Base-by-base conservation (phyloP, 192 early-diverging fungal genomes). In the Pecoramyces ruminantium region DNA sequence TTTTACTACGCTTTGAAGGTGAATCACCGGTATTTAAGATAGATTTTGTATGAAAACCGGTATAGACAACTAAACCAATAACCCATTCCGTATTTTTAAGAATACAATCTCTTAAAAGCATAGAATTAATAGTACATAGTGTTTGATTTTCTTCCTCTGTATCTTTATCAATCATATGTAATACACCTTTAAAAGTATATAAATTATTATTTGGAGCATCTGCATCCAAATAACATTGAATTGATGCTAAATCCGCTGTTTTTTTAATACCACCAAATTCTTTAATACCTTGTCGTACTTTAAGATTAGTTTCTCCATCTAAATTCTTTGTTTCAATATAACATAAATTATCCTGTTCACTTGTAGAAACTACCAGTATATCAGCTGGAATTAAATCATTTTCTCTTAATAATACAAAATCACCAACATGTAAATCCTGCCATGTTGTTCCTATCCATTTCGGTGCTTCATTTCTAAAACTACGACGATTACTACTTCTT, bases 251-350 rank as follows among this genome's bases (percentile, higher is more conserved):
- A 79, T 91, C 94, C 11, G 84, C 84, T 21, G 90, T 86, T 28
- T 87, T 86, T n/a, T 67, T 67, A n/a, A 67, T 67, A n/a, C 51
- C 25, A 67, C 17, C 17, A 18, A 93, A 95, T 21, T 91, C 88
- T 0, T 86, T 82, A 77, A 94, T 78, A 9, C 92, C 90, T 77
- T 92, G 88, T 77, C 95, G 92, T 38, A 95, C 90, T 86, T 99
- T 99, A 29, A 99, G 87, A 83, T 99, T 99, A 14, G 97, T 99
- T 84, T 99, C 97, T 80, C 97, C 97, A 81, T 99, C 97, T 40
- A 99, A 88, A 83, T 97, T 96, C 81, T 99, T 97, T 0, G 97
- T 99, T 85, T 99, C 97, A 21, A 97, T 89, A 85, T 94, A 98
- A 80, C 95, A 96, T 0, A 93, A 83, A 78, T 92, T 91, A 81